These are phyloP conservation scores for Mycena venus DNA, from an alignment of 768 basidiomycete species.

Conservation along the genomic window DNA sequence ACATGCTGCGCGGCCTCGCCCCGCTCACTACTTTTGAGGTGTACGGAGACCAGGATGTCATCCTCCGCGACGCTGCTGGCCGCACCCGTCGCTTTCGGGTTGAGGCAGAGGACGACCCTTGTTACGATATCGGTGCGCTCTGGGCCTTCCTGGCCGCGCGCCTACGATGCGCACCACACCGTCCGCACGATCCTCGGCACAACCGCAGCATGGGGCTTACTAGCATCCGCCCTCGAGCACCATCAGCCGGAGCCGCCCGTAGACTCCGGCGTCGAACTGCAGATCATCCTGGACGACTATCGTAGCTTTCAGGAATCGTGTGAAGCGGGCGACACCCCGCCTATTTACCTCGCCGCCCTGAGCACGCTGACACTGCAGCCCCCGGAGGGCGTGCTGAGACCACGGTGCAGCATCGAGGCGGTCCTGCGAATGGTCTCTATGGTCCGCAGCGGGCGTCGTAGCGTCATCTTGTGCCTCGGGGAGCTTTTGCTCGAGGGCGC, in stretches of 20 bases:
- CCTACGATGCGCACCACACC: not conserved
- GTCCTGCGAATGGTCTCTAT: not conserved
- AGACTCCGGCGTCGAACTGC: not conserved
- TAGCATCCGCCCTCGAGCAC: not conserved
- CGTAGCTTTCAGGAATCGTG: not conserved
- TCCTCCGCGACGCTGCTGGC: conserved; percentile 1
- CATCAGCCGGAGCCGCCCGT: not conserved
- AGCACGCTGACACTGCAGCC: not conserved
- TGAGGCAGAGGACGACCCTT: conserved; percentile 8
- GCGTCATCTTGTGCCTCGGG: conserved; percentile 13
- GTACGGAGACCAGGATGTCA: conserved; percentile 4
- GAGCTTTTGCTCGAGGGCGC: not conserved
- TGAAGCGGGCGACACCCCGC: not conserved
- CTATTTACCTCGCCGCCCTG: not conserved
- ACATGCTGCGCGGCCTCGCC: conserved; percentile 10
- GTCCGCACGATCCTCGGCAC: not conserved
- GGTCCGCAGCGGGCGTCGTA: conserved; percentile 1
- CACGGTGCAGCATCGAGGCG: not conserved
- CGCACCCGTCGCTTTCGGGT: not conserved
- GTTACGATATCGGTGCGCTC: not conserved
- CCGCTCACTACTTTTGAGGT: conserved; percentile 1
- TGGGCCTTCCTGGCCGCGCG: conserved; percentile 2
- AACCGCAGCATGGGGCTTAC: not conserved
- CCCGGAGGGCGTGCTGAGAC: not conserved
- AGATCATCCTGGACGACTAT: not conserved